Conservation (phyloP, 805 yeast genomes). For the Candida maltosa region DNA sequence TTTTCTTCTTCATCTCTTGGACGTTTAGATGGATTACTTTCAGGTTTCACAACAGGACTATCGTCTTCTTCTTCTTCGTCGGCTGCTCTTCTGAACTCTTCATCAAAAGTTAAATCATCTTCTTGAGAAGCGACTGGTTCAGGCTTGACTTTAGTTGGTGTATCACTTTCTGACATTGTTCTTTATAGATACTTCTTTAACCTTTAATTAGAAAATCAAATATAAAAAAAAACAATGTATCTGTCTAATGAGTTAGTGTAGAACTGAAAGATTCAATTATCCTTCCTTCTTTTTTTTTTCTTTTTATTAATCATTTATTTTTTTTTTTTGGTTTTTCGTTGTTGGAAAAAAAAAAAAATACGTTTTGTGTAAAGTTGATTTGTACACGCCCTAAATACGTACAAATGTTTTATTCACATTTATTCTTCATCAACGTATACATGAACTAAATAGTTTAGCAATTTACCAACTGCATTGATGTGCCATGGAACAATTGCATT, state of each 20-base stretch:
- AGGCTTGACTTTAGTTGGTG: neutral
- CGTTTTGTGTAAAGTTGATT: no score
- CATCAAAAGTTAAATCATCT: conserved; percentile 10
- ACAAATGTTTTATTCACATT: no score
- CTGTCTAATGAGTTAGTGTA: neutral
- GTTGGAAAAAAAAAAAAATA: no score
- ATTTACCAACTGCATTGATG: conserved; percentile 61
- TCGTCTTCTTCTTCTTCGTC: neutral
- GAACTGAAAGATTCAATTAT: neutral
- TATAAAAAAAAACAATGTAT: neutral
- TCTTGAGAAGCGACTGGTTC: conserved; percentile 5
- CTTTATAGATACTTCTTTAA: neutral
- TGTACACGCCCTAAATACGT: neutral
- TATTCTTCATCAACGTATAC: conserved; percentile 41
- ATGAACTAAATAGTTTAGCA: conserved; percentile 58
- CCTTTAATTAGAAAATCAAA: no score
- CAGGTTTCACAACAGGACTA: no score
- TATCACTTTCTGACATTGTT: conserved; percentile 1
- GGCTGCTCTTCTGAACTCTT: conserved; percentile 10
- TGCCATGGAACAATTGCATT: conserved; percentile 67
- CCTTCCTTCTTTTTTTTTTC: no score
- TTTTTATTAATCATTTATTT: no score
- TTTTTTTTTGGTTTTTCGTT: no score
- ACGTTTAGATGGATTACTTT: no score
- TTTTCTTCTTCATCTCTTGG: no score